A percentile compares a stretch with the other conserved stretches of the same genome.
Conservation (phyloP, 139 green algal species). For the Limnomonas spitsbergensis region DNA sequence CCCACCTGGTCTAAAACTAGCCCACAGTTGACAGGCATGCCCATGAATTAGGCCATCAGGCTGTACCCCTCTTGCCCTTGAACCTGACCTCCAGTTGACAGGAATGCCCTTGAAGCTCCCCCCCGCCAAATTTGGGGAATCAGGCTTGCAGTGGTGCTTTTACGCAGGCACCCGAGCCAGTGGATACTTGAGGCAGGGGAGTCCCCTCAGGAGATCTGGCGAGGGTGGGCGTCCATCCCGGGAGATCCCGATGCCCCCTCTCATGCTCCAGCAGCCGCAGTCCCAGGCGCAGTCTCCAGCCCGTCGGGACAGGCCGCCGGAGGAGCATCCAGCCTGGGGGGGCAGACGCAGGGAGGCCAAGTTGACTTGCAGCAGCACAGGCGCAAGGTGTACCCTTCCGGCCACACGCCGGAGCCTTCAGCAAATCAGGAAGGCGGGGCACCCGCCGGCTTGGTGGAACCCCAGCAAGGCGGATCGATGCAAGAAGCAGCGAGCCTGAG, state of each 20-base stretch:
- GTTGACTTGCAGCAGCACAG: neutral
- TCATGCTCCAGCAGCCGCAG: neutral
- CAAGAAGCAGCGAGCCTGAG: no score
- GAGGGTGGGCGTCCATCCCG: neutral
- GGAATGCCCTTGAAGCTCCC: neutral
- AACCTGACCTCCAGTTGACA: neutral
- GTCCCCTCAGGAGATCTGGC: neutral
- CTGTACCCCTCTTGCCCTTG: neutral
- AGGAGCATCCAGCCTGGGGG: neutral
- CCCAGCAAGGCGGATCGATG: no score
- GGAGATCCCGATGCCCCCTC: no score
- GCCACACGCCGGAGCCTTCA: neutral
- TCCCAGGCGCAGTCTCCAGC: neutral
- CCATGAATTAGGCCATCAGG: neutral
- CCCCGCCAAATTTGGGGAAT: neutral
- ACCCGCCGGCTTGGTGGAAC: no score
- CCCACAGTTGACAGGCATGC: neutral
- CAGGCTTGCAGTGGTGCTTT: neutral
- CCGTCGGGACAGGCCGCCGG: neutral
- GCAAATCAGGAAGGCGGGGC: neutral
- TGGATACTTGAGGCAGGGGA: conserved; percentile 31
- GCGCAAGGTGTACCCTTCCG: neutral
- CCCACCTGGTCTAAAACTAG: no score
- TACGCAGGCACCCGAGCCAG: conserved; percentile 30
- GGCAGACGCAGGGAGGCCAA: neutral